Evolutionary conservation across 2,329 filamentous ascomycete genomes (phyloP), one percentile per base, ranked within the genome.

Genomic region (Claviceps quebecensis): DNA sequence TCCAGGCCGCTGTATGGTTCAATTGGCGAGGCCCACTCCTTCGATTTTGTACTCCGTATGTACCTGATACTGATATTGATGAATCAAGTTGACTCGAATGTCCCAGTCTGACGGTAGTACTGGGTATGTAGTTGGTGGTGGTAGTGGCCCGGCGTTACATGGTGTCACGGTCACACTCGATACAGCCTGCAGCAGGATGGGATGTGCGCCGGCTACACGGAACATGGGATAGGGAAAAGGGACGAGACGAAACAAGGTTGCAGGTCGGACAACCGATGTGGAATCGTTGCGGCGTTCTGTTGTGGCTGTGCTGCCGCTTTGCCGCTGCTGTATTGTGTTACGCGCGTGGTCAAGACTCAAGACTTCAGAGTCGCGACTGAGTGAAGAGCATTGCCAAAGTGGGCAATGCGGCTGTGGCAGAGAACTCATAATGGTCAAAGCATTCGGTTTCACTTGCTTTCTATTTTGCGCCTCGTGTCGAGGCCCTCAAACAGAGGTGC

Each of bases 401-500:
- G 49, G 41, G 23, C 14, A 39, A 39, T 23, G 11, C 29, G 22
- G 34, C 29, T 34, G 37, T 45, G 22, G 34, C 22, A 29, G 49
- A 50, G 36, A 34, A 45, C 47, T 26, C 41, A 49, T 38, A 19
- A 53, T 19, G 51, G 43, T 36, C 51, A 53, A 39, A 46, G 47
- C 51, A 40, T 29, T 16, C 44, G 37, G 51, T 53, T 50, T 53
- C 47, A 53, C 43, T 38, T 29, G 23, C 17, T 19, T 23, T 51
- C 45, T 43, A 26, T 45, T 38, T 48, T 51, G 17, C 26, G 23
- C 26, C 40, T 34, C 22, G 38, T 46, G 37, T 38, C 45, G 39
- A 45, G 7, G 43, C 14, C 17, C 38, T 41, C 23, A 45, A 41
- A n/a, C 34, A 44, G 29, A 44, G 16, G 40, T 37, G 23, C 34